Conservation (phyloP, 2,329 filamentous ascomycete genomes). For the Phyllosticta citriasiana region DNA sequence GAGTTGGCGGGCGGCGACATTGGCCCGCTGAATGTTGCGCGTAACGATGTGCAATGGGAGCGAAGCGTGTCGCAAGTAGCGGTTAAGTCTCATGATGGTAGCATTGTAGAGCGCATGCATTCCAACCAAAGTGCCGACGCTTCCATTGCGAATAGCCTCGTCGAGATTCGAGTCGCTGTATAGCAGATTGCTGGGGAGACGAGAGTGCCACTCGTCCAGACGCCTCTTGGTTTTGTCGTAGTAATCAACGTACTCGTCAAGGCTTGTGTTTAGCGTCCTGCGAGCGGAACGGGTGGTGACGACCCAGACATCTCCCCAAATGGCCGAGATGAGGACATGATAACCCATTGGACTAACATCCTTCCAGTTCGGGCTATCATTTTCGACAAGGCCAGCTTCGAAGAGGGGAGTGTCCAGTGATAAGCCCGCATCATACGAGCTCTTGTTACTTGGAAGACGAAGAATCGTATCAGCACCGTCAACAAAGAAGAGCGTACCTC, state of each 20-base stretch:
- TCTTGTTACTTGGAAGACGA: constrained; percentile 52
- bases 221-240: constrained; percentile 43
- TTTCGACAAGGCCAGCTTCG: constrained; percentile 39
- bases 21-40: constrained; percentile 22
- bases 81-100: constrained; percentile 54
- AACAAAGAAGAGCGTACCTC: constrained; percentile 43
- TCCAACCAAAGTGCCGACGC: constrained; percentile 49
- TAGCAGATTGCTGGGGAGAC: constrained; percentile 45
- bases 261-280: background rate
- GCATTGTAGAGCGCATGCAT: constrained; percentile 60
- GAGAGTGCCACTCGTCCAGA: constrained; percentile 48
- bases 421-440: constrained; percentile 51
- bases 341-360: constrained; percentile 45
- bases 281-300: constrained; percentile 45
- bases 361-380: constrained; percentile 19
- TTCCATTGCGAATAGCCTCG: constrained; percentile 42
- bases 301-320: constrained; percentile 56
- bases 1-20: constrained; percentile 17
- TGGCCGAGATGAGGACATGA: constrained; percentile 51
- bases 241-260: constrained; percentile 36
- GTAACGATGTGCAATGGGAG: constrained; percentile 20
- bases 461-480: constrained; percentile 57
- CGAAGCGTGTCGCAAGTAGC: constrained; percentile 36
- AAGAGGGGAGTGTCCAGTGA: constrained; percentile 52
- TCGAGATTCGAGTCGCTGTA: constrained; percentile 50